A percentile compares a stretch with the other conserved stretches of the same genome.
Evolutionary conservation across 2,329 filamentous ascomycete species (phyloP).

Genomic region (Anthostomella pinea): DNA sequence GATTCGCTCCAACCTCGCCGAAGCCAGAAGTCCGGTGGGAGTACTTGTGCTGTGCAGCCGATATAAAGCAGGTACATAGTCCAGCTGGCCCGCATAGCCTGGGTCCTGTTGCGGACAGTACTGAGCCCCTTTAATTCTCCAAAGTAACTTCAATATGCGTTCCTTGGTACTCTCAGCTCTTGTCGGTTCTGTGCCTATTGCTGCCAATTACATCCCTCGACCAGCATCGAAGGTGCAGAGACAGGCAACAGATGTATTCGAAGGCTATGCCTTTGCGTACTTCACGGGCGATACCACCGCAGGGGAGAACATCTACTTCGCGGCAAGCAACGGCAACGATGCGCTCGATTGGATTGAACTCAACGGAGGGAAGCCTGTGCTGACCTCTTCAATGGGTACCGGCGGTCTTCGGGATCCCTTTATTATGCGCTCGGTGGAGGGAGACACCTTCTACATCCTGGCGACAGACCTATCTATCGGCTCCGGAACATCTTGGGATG

Average conservation of each 20-base stretch:
- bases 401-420: conserved; percentile 52
- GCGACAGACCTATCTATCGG: conserved; percentile 54
- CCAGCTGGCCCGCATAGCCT: no score
- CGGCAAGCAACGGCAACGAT: conserved; percentile 50
- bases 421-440: conserved; percentile 48
- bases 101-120: no score
- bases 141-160: conserved; percentile 10
- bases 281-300: conserved; percentile 43
- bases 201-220: conserved; percentile 7
- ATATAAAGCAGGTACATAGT: no score
- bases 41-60: no score
- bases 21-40: no score
- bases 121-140: no score
- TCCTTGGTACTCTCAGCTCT: conserved; percentile 1
- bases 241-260: conserved; percentile 13
- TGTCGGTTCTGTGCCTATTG: conserved; percentile 6
- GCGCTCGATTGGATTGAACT: conserved; percentile 50
- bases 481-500: conserved; percentile 50
- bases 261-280: conserved; percentile 51
- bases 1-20: no score
- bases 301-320: conserved; percentile 53
- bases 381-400: conserved; percentile 46
- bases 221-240: conserved; percentile 8
- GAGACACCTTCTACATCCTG: conserved; percentile 49
- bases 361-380: conserved; percentile 44